Percentiles rank a stretch among this genome's conserved stretches.
Conservation (phyloP, 257 asterid genomes). For the Plantago major region DNA sequence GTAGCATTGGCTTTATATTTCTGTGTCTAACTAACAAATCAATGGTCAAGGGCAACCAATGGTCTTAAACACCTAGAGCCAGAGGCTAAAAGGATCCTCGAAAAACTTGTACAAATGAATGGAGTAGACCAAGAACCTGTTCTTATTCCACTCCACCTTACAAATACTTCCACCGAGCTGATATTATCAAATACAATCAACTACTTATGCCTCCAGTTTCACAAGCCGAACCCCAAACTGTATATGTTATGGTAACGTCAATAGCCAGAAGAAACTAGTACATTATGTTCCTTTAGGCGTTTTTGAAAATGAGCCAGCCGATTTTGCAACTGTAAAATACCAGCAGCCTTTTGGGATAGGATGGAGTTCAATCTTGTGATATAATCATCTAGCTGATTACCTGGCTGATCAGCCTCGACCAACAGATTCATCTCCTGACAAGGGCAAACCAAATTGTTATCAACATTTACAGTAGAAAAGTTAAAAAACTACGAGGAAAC, state of each 20-base stretch:
- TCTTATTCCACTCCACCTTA: not conserved
- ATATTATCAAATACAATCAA: no score
- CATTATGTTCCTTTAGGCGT: slow-evolving; percentile 84
- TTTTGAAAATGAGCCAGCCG: slow-evolving; percentile 79
- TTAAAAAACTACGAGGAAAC: not conserved
- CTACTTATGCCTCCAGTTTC: not conserved
- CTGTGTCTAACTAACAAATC: slow-evolving; percentile 24
- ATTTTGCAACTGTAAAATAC: slow-evolving; percentile 73
- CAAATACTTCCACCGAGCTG: no score
- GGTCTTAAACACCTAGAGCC: slow-evolving; percentile 9
- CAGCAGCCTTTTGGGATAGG: slow-evolving; percentile 88
- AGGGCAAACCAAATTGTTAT: not conserved
- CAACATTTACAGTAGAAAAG: not conserved
- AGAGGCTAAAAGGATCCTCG: slow-evolving; percentile 9
- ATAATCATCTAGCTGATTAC: slow-evolving; percentile 78
- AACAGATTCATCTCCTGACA: slow-evolving; percentile 90
- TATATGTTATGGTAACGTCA: slow-evolving; percentile 23
- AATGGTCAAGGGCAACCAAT: slow-evolving; percentile 15
- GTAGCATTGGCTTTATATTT: slow-evolving; percentile 20
- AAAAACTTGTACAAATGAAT: slow-evolving; percentile 17
- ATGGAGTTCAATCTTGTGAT: slow-evolving; percentile 70
- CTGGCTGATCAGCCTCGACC: slow-evolving; percentile 96
- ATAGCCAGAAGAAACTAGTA: slow-evolving; percentile 73
- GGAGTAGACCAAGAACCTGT: slow-evolving; percentile 16
- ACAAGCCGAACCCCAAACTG: slow-evolving; percentile 18